Evolutionary conservation across 441 rosid species (phyloP).

Genomic region (Melastoma candidum): DNA sequence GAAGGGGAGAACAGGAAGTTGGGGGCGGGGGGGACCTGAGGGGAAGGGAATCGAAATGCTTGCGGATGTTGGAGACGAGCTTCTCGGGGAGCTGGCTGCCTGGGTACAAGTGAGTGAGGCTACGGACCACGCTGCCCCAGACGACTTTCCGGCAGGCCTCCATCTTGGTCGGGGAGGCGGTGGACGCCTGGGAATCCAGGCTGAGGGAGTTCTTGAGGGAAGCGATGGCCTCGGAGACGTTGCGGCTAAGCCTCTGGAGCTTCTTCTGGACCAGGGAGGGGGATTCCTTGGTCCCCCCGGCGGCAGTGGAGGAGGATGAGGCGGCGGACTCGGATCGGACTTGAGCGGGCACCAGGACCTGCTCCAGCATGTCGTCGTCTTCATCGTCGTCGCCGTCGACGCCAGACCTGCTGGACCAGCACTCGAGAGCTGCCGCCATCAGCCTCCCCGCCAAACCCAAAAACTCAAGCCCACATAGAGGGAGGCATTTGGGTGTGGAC

Average conservation of each 20-base stretch:
- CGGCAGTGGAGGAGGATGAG: conserved; percentile 1
- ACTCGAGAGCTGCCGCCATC: conserved; percentile 88
- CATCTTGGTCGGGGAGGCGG: conserved; percentile 19
- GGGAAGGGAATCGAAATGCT: conserved; percentile 93
- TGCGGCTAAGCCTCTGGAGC: conserved; percentile 68
- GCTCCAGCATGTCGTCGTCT: conserved; percentile 87
- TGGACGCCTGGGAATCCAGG: conserved; percentile 44
- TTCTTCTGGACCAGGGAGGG: conserved; percentile 61
- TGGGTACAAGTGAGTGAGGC: conserved; percentile 77
- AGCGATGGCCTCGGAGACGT: conserved; percentile 80
- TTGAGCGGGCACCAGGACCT: conserved; percentile 75
- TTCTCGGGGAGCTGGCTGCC: conserved; percentile 93
- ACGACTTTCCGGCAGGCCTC: conserved; percentile 60
- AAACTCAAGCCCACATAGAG: no score
- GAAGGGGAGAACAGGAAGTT: not conserved
- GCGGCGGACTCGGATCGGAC: conserved; percentile 63
- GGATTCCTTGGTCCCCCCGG: conserved; percentile 22
- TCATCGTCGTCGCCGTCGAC: conserved; percentile 19
- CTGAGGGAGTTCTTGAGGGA: conserved; percentile 80
- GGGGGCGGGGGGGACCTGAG: conserved; percentile 38
- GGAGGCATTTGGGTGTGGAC: no score
- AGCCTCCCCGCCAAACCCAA: not conserved
- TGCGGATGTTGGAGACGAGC: conserved; percentile 83
- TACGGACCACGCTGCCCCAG: conserved; percentile 87
- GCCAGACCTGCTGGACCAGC: conserved; percentile 85